Evolutionary conservation across 2,329 filamentous ascomycete species (phyloP).

Genomic region (Aspergillus sp.): DNA sequence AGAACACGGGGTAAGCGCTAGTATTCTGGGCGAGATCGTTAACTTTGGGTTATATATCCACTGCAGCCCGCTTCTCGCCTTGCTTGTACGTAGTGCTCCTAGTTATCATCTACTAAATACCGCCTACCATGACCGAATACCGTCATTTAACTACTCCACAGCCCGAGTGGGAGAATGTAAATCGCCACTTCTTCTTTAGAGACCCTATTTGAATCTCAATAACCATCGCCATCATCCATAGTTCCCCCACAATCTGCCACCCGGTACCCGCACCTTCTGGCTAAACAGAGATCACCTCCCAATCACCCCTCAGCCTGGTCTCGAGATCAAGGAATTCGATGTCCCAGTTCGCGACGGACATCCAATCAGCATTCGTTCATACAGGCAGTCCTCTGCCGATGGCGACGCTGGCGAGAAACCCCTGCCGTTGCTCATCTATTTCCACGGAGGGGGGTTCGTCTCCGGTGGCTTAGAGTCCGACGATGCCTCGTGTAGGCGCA

Average conservation of each 20-base stretch:
- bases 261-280: slow-evolving; percentile 8
- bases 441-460: slow-evolving; percentile 48
- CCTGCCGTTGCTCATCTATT: slow-evolving; percentile 17
- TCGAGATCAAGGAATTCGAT: slow-evolving; percentile 18
- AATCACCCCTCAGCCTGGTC: slow-evolving; percentile 8
- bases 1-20: background rate
- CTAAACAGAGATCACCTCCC: slow-evolving; percentile 13
- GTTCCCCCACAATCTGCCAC: slow-evolving; percentile 17
- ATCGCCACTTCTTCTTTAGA: background rate
- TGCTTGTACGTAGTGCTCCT: background rate
- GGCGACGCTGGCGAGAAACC: background rate
- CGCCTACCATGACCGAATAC: slow-evolving; percentile 14
- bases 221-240: background rate
- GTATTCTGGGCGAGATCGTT: background rate
- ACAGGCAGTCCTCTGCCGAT: background rate
- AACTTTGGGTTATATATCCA: no score
- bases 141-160: slow-evolving; percentile 15
- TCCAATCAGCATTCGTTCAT: slow-evolving; percentile 13
- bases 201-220: background rate
- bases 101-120: background rate
- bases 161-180: slow-evolving; percentile 19
- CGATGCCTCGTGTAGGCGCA: slow-evolving; percentile 42
- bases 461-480: slow-evolving; percentile 47
- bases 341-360: slow-evolving; percentile 15
- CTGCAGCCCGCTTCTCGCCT: background rate